These are phyloP conservation scores for Mycosphaerelloides madeirae DNA, from an alignment of 2,329 filamentous ascomycete genomes.

Conservation along the genomic window DNA sequence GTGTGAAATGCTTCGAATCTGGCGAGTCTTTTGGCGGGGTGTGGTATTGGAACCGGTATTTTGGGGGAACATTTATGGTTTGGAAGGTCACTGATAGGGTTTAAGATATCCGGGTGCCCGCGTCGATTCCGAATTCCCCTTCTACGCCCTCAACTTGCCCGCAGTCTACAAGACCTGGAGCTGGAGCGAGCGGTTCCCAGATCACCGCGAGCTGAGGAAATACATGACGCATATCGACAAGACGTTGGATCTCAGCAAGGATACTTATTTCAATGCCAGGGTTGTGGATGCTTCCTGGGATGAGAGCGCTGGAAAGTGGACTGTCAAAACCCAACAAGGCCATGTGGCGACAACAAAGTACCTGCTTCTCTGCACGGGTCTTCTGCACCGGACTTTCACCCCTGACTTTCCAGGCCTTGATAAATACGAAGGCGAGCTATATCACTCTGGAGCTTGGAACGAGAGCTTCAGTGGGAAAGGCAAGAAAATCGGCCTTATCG, in stretches of 20 bases:
- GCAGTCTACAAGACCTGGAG: conserved; percentile 51
- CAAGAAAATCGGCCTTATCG: conserved; percentile 40
- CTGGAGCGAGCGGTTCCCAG: conserved; percentile 39
- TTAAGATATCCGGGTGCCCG: conserved; percentile 40
- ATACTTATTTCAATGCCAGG: conserved; percentile 54
- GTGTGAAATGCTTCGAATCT: conserved; percentile 34
- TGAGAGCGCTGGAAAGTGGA: conserved; percentile 45
- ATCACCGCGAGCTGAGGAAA: conserved; percentile 42
- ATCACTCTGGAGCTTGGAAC: conserved; percentile 41
- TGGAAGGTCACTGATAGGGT: conserved; percentile 34
- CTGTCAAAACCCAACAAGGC: conserved; percentile 48
- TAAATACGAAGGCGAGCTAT: conserved; percentile 37
- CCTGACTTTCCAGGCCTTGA: conserved; percentile 36
- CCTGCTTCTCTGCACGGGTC: conserved; percentile 36
- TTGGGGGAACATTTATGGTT: conserved; percentile 42
- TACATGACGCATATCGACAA: conserved; percentile 60
- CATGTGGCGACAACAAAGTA: conserved; percentile 29
- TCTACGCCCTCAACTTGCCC: conserved; percentile 46
- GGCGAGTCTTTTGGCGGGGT: conserved; percentile 35
- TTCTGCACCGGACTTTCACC: conserved; percentile 36
- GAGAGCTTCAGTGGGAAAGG: conserved; percentile 29
- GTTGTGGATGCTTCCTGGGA: conserved; percentile 53
- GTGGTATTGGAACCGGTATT: conserved; percentile 38
- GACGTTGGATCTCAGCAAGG: conserved; percentile 52
- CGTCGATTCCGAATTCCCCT: conserved; percentile 45